Percentiles rank a stretch among this genome's conserved stretches.
Conservation (phyloP, 2,329 filamentous ascomycete genomes). For the Dothistroma pini region DNA sequence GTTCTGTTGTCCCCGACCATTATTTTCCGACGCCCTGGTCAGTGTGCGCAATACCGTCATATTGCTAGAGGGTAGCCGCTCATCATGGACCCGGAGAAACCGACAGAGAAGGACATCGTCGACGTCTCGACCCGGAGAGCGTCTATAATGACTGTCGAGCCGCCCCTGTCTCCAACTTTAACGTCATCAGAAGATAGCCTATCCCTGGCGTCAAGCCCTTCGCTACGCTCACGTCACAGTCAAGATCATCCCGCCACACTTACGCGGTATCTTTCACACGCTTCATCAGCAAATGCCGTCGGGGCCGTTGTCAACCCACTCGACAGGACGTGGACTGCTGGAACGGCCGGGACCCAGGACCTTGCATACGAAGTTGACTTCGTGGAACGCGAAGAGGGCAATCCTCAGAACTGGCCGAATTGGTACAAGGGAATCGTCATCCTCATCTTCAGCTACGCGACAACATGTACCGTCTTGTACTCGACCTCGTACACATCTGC, state of each 20-base stretch:
- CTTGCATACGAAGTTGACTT: slow-evolving; percentile 72
- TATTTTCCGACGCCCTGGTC: background rate
- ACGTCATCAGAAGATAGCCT: slow-evolving; percentile 25
- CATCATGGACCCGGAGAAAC: slow-evolving; percentile 17
- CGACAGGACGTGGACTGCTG: slow-evolving; percentile 20
- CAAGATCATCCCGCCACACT: slow-evolving; percentile 24
- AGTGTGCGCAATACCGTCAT: background rate
- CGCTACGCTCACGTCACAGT: slow-evolving; percentile 19
- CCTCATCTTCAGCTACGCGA: slow-evolving; percentile 55
- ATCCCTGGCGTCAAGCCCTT: slow-evolving; percentile 20
- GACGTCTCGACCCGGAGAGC: slow-evolving; percentile 14
- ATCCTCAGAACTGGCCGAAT: slow-evolving; percentile 66
- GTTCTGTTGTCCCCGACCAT: background rate
- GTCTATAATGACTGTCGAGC: slow-evolving; percentile 30
- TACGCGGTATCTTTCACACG: slow-evolving; percentile 27
- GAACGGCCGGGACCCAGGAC: slow-evolving; percentile 29
- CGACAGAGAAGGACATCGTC: slow-evolving; percentile 4
- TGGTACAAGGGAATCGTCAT: slow-evolving; percentile 56
- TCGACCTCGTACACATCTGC: slow-evolving; percentile 76
- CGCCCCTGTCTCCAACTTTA: slow-evolving; percentile 23
- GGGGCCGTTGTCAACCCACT: slow-evolving; percentile 27
- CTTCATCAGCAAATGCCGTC: slow-evolving; percentile 30
- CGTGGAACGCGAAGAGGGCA: slow-evolving; percentile 57
- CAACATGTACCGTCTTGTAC: slow-evolving; percentile 59
- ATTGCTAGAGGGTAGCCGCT: background rate